These are phyloP conservation scores for Colletotrichum camelliae DNA, from an alignment of 2,329 filamentous ascomycete species.

Conservation along the genomic window DNA sequence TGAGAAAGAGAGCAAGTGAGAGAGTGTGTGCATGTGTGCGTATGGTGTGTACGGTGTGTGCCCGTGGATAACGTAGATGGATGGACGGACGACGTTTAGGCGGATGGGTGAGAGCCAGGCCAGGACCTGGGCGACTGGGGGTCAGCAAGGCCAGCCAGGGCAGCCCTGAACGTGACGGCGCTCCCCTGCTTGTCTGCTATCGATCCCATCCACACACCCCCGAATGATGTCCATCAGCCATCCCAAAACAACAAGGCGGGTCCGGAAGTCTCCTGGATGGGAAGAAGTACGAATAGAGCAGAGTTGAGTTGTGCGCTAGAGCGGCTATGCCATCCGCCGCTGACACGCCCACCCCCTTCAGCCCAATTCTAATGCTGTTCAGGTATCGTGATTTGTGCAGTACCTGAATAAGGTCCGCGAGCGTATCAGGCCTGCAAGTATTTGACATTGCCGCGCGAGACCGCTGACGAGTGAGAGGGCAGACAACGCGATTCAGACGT, in stretches of 20 bases:
- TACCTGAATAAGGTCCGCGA: slow-evolving; percentile 16
- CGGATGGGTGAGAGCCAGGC: neutral
- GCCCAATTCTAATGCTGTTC: slow-evolving; percentile 16
- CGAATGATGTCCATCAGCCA: neutral
- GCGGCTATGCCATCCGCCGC: slow-evolving; percentile 20
- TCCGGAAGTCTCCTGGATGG: slow-evolving; percentile 9
- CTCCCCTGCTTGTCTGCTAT: neutral
- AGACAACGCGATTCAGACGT: slow-evolving; percentile 12
- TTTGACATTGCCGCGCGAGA: slow-evolving; percentile 14
- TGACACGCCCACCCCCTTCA: slow-evolving; percentile 18
- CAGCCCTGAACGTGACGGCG: slow-evolving; percentile 11
- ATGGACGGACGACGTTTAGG: slow-evolving; percentile 4
- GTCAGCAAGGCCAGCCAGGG: neutral
- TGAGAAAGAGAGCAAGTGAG: neutral
- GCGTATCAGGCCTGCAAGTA: slow-evolving; percentile 5
- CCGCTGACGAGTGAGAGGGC: slow-evolving; percentile 3
- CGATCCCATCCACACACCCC: slow-evolving; percentile 3
- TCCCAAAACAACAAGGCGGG: slow-evolving; percentile 12
- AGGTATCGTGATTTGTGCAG: slow-evolving; percentile 3
- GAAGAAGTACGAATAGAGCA: neutral
- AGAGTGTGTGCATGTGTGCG: neutral
- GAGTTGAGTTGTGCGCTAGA: slow-evolving; percentile 15
- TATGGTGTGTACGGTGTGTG: neutral
- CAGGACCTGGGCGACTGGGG: neutral
- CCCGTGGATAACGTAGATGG: neutral